Conservation (phyloP, 768 basidiomycete genomes). For the Amylocystis lapponica region DNA sequence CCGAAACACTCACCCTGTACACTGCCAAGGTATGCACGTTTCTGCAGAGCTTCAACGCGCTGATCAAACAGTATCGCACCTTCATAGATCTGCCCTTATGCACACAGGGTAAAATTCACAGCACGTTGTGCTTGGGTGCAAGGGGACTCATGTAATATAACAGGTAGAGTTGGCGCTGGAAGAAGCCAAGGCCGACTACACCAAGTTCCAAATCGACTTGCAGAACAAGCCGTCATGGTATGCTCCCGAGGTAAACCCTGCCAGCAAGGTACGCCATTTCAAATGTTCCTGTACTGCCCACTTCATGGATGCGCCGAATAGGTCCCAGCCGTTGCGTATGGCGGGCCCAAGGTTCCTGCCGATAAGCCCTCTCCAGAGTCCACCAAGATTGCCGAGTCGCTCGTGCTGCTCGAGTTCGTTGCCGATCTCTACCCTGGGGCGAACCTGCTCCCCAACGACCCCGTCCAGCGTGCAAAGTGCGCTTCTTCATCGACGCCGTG, state of each 20-base stretch:
- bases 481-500: constrained; percentile 58
- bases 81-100: constrained; percentile 50
- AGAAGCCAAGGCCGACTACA: constrained; percentile 46
- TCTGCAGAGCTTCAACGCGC: too few species aligned
- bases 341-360: constrained; percentile 52
- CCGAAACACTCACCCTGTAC: constrained; percentile 12
- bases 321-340: constrained; percentile 61
- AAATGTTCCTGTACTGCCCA: not conserved
- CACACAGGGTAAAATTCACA: constrained; percentile 39
- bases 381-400: constrained; percentile 57
- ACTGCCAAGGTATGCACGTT: constrained; percentile 11
- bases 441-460: constrained; percentile 47
- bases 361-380: constrained; percentile 56
- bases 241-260: constrained; percentile 58
- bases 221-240: constrained; percentile 68
- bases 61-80: not conserved
- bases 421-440: constrained; percentile 51
- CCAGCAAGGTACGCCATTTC: constrained; percentile 46
- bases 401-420: constrained; percentile 60
- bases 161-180: constrained; percentile 56
- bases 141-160: too few species aligned
- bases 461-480: constrained; percentile 51
- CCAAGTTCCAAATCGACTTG: constrained; percentile 55
- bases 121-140: not conserved
- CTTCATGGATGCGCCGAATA: too few species aligned